Base-by-base conservation (phyloP, 768 basidiomycete species). In the Suillus paluster region DNA sequence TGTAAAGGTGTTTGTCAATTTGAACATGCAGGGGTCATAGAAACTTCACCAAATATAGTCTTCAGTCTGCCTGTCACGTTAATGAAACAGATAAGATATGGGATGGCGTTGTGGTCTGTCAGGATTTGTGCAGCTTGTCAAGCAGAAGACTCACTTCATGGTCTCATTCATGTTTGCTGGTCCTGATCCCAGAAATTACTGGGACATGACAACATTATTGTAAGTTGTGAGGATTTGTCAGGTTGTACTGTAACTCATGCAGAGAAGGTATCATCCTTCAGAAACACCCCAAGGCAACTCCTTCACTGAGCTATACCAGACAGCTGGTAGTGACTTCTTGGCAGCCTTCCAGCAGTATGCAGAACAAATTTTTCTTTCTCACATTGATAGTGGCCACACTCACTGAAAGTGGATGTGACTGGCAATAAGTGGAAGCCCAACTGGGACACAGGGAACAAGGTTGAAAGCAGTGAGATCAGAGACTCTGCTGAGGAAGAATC, bases 101-200 rank as follows among this genome's bases (percentile, higher is more conserved):
- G 30, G 6, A 30, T 30, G 6, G 30, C 30, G 3, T 30, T 30
- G 3, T 30, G 4, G 30, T 30, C 6, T 30, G 30, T 30, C 30
- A 30, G 30, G 30, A 30, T 14, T 52, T 4, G 49, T 36, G 8
- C 38, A 2, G n/a, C 7, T 60, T 4, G 36, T 52, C 59, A 52
- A 27, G 39, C 33, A 14, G 19, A 30, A 30, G 30, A 33, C 27
- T 39, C 25, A 52, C 8, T 50, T 38, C 8, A 23, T 41, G 0
- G 21, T 60, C 5, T 60, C 59, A 10, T 60, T 60, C 30, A 11
- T 60, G 27, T 60, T 48, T 27, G 59, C 59, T 21, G 49, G 59
- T 5, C 59, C 59, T 15, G 49, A 60, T 21, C 59, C 59, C 1
- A 50, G 38, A 3, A 52, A 41, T n/a, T 42, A 50, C 23, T 60